Conservation (phyloP, 164 flowering plant genomes). For the Santalum album region DNA sequence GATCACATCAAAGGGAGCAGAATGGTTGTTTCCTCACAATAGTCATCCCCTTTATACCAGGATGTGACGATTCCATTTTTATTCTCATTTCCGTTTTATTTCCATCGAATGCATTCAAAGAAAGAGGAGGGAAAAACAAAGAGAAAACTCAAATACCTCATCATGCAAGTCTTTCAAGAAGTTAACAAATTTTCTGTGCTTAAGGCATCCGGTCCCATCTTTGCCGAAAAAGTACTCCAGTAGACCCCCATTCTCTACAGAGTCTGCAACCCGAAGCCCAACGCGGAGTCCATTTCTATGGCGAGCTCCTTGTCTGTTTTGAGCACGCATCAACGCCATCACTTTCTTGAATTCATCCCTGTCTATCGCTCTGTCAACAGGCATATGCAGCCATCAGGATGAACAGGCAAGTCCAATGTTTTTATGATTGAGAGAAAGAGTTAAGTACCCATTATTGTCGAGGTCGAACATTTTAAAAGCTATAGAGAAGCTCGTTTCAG, state of each 20-base stretch:
- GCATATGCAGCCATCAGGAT: too few species aligned
- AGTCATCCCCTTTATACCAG: too few species aligned
- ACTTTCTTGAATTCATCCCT: constrained; percentile 87
- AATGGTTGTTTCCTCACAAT: too few species aligned
- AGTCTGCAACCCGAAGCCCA: constrained; percentile 44
- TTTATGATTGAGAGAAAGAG: too few species aligned
- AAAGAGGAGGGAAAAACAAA: too few species aligned
- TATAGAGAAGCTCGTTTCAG: constrained; percentile 80
- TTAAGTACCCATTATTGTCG: constrained; percentile 63
- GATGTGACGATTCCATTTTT: too few species aligned
- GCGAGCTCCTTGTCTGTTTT: constrained; percentile 68
- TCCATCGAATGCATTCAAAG: too few species aligned
- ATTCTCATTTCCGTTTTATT: too few species aligned
- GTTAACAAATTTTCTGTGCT: constrained; percentile 57
- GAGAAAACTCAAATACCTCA: constrained; percentile 42
- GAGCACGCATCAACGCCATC: constrained; percentile 79
- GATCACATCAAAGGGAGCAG: too few species aligned
- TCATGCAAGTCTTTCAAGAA: constrained; percentile 66
- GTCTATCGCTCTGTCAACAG: constrained; percentile 58
- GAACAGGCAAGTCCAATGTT: too few species aligned
- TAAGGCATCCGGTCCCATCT: constrained; percentile 60
- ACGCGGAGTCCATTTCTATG: constrained; percentile 69
- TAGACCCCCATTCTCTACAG: constrained; percentile 88
- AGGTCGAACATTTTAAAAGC: constrained; percentile 97
- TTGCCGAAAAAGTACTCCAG: constrained; percentile 80